Evolutionary conservation across 352 stramenopile genomes (phyloP).

Genomic region (Blastocystis sp.): DNA sequence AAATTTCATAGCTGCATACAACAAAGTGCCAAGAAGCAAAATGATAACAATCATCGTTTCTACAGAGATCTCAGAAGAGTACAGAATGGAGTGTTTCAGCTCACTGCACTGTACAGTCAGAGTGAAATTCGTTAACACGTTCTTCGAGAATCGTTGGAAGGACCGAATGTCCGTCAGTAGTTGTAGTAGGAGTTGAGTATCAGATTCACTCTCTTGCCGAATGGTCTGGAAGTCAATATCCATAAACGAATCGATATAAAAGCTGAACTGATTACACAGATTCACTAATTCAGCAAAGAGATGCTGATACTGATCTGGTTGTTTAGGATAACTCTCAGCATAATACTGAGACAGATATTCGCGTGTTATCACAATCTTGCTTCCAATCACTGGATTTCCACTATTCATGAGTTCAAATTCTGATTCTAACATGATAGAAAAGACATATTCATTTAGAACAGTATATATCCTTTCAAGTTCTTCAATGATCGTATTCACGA

Average conservation of each 20-base stretch:
- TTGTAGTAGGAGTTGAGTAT: neutral
- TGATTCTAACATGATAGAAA: slow-evolving; percentile 11
- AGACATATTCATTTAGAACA: slow-evolving; percentile 16
- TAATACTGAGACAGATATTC: slow-evolving; percentile 45
- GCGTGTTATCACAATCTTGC: slow-evolving; percentile 1
- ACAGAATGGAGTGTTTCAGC: slow-evolving; percentile 1
- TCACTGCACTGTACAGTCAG: slow-evolving; percentile 34
- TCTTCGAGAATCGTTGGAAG: neutral
- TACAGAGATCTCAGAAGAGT: slow-evolving; percentile 33
- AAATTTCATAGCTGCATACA: neutral
- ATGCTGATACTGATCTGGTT: slow-evolving; percentile 26
- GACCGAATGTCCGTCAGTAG: neutral
- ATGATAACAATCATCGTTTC: slow-evolving; percentile 28
- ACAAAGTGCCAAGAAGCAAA: neutral
- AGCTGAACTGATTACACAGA: slow-evolving; percentile 61
- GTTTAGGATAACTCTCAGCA: neutral
- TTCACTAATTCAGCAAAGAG: slow-evolving; percentile 57
- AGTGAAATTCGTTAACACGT: slow-evolving; percentile 12
- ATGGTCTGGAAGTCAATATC: slow-evolving; percentile 49
- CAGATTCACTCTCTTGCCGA: neutral
- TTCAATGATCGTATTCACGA: slow-evolving; percentile 14
- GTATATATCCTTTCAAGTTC: neutral
- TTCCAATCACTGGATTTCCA: neutral
- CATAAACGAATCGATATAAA: slow-evolving; percentile 42
- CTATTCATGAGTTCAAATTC: neutral